These are phyloP conservation scores for Trichoderma parareesei DNA, from an alignment of 495 filamentous ascomycete species.

Conservation along the genomic window DNA sequence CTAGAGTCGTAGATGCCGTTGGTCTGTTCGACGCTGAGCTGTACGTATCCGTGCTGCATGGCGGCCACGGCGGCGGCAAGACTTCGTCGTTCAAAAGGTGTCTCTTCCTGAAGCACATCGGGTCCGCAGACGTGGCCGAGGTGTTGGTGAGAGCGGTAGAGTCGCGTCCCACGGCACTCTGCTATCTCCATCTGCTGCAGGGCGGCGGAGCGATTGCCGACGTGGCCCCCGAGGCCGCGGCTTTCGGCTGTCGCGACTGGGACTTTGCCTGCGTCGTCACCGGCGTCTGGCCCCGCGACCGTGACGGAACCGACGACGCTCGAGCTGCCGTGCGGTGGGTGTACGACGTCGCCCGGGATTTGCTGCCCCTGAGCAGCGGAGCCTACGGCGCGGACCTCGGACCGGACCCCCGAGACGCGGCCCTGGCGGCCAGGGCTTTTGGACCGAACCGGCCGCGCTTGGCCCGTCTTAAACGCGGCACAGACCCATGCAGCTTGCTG, in stretches of 20 bases:
- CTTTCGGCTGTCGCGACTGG: slow-evolving; percentile 59
- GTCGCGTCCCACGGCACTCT: slow-evolving; percentile 44
- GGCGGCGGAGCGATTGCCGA: slow-evolving; percentile 48
- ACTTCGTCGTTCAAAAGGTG: slow-evolving; percentile 60
- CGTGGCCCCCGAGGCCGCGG: slow-evolving; percentile 39
- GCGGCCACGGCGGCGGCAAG: slow-evolving; percentile 49
- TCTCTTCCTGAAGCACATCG: slow-evolving; percentile 49
- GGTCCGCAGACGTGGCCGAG: slow-evolving; percentile 28
- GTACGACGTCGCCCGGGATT: slow-evolving; percentile 39
- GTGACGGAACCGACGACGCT: slow-evolving; percentile 43
- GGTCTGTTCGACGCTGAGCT: slow-evolving; percentile 52
- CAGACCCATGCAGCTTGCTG: slow-evolving; percentile 47
- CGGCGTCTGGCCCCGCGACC: slow-evolving; percentile 51
- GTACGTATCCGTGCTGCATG: slow-evolving; percentile 55
- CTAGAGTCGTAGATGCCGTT: slow-evolving; percentile 37
- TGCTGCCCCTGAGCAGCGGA: slow-evolving; percentile 46
- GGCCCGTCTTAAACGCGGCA: slow-evolving; percentile 41
- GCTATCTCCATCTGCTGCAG: slow-evolving; percentile 57
- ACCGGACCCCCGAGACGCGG: slow-evolving; percentile 50
- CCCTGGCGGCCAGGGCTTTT: slow-evolving; percentile 48
- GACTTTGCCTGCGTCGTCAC: slow-evolving; percentile 57
- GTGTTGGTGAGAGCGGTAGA: slow-evolving; percentile 39
- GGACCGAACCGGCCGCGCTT: slow-evolving; percentile 46
- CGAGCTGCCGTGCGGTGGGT: slow-evolving; percentile 45
- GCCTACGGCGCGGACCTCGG: slow-evolving; percentile 55